These are phyloP conservation scores for Cryptococcus sp. DNA, from an alignment of 1,284 basidiomycete genomes.

Conservation along the genomic window DNA sequence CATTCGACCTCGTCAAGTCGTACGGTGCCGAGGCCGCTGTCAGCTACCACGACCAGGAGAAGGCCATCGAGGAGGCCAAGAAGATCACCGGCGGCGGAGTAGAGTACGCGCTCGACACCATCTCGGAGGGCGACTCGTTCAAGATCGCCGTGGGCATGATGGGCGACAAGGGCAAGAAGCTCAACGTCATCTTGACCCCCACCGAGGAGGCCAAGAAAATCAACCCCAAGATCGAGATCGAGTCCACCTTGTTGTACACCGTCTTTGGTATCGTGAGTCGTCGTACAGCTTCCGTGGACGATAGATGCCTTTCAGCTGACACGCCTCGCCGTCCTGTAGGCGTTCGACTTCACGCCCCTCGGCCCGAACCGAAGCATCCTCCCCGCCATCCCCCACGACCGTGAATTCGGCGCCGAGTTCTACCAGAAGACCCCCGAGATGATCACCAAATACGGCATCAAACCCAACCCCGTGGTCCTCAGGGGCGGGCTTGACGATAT, in stretches of 20 bases:
- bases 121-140: conserved; percentile 30
- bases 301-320: background rate
- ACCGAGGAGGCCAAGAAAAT: conserved; percentile 18
- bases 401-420: conserved; percentile 27
- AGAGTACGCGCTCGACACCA: conserved; percentile 31
- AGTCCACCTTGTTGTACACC: conserved; percentile 37
- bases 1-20: conserved; percentile 49
- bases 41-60: conserved; percentile 30
- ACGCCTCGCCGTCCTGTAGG: conserved; percentile 9
- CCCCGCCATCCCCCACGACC: conserved; percentile 23
- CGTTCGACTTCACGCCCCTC: conserved; percentile 33
- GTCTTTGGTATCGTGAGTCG: conserved; percentile 28
- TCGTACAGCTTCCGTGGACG: background rate
- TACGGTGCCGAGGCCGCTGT: conserved; percentile 52
- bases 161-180: conserved; percentile 25
- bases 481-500: conserved; percentile 33
- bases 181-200: conserved; percentile 21
- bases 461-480: conserved; percentile 29
- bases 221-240: conserved; percentile 29
- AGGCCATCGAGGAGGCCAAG: conserved; percentile 26
- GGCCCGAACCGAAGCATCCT: conserved; percentile 11
- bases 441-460: conserved; percentile 26
- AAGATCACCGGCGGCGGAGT: conserved; percentile 37
- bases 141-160: conserved; percentile 22
- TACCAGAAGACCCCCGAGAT: conserved; percentile 22